Evolutionary conservation across 768 basidiomycete species (phyloP).

Genomic region (Rubroboletus pulcherrimus): DNA sequence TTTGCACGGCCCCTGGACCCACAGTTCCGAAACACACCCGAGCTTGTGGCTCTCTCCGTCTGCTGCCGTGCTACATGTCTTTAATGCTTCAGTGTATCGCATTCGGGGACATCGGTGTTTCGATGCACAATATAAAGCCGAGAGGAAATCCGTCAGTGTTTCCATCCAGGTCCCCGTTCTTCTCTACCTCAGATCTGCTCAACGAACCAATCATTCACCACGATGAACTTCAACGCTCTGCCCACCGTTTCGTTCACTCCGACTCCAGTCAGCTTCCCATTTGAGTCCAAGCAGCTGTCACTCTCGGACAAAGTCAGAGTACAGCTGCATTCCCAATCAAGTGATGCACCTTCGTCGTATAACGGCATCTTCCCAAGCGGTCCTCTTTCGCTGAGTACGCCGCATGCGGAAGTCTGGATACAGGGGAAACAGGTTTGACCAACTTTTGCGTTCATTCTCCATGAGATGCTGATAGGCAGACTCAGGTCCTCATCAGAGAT

Average conservation of each 20-base stretch:
- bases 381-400: conserved; percentile 38
- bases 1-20: conserved; percentile 14
- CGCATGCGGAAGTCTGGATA: conserved; percentile 47
- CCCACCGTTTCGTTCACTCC: conserved; percentile 35
- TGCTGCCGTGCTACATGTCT: conserved; percentile 10
- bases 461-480: conserved; percentile 6
- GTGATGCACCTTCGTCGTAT: conserved; percentile 19
- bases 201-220: neutral
- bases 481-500: conserved; percentile 46
- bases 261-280: conserved; percentile 35
- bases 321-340: conserved; percentile 33
- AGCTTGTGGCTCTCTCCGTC: conserved; percentile 11
- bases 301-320: conserved; percentile 30
- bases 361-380: conserved; percentile 44
- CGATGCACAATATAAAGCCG: conserved; percentile 21
- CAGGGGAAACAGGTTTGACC: conserved; percentile 38
- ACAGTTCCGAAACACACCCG: conserved; percentile 14
- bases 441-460: conserved; percentile 1
- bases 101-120: conserved; percentile 4
- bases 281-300: conserved; percentile 35
- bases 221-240: conserved; percentile 25
- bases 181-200: neutral
- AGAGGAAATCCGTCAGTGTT: neutral
- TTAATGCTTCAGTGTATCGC: neutral
- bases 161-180: neutral